Percentiles rank a stretch among this genome's conserved stretches.
Evolutionary conservation across 495 filamentous ascomycete species (phyloP).

Genomic region (Cercophora newfieldiana): DNA sequence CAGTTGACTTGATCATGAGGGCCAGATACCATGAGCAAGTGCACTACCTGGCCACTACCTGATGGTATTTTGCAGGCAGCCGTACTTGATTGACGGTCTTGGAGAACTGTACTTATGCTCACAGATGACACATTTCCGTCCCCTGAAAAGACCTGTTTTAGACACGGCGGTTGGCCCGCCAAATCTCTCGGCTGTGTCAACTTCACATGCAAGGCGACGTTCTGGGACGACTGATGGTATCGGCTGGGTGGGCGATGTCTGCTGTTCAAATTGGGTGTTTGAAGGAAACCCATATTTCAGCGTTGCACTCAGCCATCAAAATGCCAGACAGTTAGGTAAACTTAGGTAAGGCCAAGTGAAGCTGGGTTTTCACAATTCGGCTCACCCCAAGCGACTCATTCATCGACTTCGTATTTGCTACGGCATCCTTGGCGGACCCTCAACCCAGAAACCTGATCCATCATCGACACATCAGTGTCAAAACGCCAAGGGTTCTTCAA

Average conservation of each 20-base stretch:
- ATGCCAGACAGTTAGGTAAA: neutral
- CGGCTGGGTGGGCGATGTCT: neutral
- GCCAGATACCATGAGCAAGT: too few species aligned
- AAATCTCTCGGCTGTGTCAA: constrained; percentile 7
- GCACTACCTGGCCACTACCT: too few species aligned
- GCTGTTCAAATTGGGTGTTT: neutral
- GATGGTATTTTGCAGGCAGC: too few species aligned
- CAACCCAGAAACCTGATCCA: neutral
- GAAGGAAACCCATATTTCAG: neutral
- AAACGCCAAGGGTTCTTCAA: neutral
- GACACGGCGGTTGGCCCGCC: neutral
- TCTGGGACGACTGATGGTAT: neutral
- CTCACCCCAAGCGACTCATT: neutral
- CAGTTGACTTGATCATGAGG: too few species aligned
- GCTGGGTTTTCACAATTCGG: neutral
- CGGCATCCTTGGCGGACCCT: neutral
- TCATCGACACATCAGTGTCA: neutral
- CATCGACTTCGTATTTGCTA: neutral
- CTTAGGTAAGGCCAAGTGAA: neutral
- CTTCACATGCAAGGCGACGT: neutral
- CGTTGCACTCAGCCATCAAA: neutral
- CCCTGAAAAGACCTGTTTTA: constrained; percentile 2
- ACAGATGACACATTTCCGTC: constrained; percentile 13
- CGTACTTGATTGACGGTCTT: neutral
- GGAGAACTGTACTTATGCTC: neutral